These are phyloP conservation scores for Pelargonium fulgidum DNA, from an alignment of 441 rosid species.

Conservation along the genomic window DNA sequence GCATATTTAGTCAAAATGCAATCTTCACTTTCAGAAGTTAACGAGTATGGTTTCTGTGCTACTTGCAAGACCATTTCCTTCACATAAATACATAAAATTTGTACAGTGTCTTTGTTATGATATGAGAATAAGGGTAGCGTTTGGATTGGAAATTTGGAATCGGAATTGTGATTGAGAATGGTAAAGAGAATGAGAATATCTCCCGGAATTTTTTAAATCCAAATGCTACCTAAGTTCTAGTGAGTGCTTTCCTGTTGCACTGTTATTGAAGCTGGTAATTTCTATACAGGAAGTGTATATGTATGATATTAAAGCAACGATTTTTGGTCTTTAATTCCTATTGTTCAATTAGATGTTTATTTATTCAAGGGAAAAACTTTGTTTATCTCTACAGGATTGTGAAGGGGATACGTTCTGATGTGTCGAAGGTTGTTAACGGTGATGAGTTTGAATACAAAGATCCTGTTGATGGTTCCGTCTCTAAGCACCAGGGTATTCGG, in stretches of 20 bases:
- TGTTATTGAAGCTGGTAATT: too few relatives aligned
- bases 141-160: too few relatives aligned
- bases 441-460: conserved; percentile 97
- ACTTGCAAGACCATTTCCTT: conserved; percentile 9
- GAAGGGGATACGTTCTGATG: conserved; percentile 56
- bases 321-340: background rate
- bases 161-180: too few relatives aligned
- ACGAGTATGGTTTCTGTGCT: conserved; percentile 40
- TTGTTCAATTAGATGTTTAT: background rate
- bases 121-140: background rate
- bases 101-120: background rate
- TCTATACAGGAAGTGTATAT: background rate
- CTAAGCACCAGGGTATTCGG: conserved; percentile 90
- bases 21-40: conserved; percentile 69
- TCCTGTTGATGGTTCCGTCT: conserved; percentile 90
- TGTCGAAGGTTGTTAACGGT: conserved; percentile 60
- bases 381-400: conserved; percentile 44
- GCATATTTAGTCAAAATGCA: conserved; percentile 72
- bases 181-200: too few relatives aligned
- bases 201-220: too few relatives aligned
- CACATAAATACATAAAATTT: background rate
- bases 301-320: background rate
- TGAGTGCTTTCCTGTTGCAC: too few relatives aligned
- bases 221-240: too few relatives aligned
- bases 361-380: background rate